Conservation (phyloP, 352 stramenopile genomes). For the Globisporangium orthogonon region DNA sequence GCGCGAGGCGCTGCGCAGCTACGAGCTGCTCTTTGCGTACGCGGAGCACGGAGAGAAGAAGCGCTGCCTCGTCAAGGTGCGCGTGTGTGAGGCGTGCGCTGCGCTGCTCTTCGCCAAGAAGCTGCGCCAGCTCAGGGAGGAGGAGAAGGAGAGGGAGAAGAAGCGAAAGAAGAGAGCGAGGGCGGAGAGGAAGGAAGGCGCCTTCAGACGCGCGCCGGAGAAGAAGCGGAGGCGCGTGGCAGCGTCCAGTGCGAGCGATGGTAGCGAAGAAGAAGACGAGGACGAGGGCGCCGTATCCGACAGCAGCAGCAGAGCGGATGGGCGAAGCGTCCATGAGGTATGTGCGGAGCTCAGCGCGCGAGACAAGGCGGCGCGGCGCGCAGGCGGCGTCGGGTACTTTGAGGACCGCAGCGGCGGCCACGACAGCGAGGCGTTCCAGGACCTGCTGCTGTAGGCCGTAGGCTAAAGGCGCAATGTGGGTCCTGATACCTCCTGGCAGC, state of each 20-base stretch:
- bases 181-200: no score
- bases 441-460: slow-evolving; percentile 1
- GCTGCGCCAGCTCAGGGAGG: slow-evolving; percentile 8
- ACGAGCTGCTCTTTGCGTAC: slow-evolving; percentile 81
- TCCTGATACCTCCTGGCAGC: no score
- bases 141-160: neutral
- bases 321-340: neutral
- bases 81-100: slow-evolving; percentile 54
- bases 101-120: slow-evolving; percentile 70
- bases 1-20: slow-evolving; percentile 41
- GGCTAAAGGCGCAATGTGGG: no score
- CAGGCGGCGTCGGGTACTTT: neutral
- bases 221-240: neutral
- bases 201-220: no score
- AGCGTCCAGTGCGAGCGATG: neutral
- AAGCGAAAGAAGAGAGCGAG: neutral
- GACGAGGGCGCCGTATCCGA: neutral
- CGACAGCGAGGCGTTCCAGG: slow-evolving; percentile 9
- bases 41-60: slow-evolving; percentile 56
- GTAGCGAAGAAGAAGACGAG: neutral
- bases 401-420: slow-evolving; percentile 8
- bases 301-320: no score
- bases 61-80: slow-evolving; percentile 72
- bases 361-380: neutral
- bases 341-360: slow-evolving; percentile 4